Conservation (phyloP, 768 basidiomycete species). For the Phlegmacium glaucopus region DNA sequence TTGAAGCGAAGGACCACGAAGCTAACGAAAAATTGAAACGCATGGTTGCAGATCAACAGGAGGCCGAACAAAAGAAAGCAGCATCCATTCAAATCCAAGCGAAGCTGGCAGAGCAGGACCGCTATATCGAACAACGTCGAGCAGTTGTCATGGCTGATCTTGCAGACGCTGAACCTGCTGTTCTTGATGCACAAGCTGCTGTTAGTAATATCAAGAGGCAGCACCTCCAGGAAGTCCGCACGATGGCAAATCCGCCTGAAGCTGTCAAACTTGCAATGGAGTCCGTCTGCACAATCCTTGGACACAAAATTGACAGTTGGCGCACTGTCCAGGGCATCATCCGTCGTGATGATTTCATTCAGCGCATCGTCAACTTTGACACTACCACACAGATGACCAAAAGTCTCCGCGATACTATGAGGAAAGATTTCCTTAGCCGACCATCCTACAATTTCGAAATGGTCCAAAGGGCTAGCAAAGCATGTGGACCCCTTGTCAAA, state of each 20-base stretch:
- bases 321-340: slow-evolving; percentile 93
- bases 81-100: slow-evolving; percentile 96
- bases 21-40: slow-evolving; percentile 97
- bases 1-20: slow-evolving; percentile 90
- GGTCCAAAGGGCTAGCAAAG: slow-evolving; percentile 92
- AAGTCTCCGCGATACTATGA: slow-evolving; percentile 84
- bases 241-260: slow-evolving; percentile 98
- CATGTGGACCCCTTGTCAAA: slow-evolving; percentile 96
- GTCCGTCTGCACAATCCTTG: slow-evolving; percentile 93
- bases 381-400: slow-evolving; percentile 90
- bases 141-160: slow-evolving; percentile 92
- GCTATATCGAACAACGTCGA: slow-evolving; percentile 82
- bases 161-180: slow-evolving; percentile 96
- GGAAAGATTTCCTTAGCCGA: slow-evolving; percentile 86
- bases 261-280: slow-evolving; percentile 98
- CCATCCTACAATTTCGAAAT: slow-evolving; percentile 93
- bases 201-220: slow-evolving; percentile 96
- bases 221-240: slow-evolving; percentile 93
- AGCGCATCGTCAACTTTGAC: slow-evolving; percentile 93
- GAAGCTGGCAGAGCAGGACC: slow-evolving; percentile 88
- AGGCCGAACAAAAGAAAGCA: slow-evolving; percentile 96
- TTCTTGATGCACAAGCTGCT: slow-evolving; percentile 91
- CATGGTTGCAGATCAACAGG: slow-evolving; percentile 98
- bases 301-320: slow-evolving; percentile 97
- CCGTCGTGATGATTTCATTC: slow-evolving; percentile 95